Evolutionary conservation across 2,329 filamentous ascomycete species (phyloP).

Genomic region (Pseudogymnoascus sp.): DNA sequence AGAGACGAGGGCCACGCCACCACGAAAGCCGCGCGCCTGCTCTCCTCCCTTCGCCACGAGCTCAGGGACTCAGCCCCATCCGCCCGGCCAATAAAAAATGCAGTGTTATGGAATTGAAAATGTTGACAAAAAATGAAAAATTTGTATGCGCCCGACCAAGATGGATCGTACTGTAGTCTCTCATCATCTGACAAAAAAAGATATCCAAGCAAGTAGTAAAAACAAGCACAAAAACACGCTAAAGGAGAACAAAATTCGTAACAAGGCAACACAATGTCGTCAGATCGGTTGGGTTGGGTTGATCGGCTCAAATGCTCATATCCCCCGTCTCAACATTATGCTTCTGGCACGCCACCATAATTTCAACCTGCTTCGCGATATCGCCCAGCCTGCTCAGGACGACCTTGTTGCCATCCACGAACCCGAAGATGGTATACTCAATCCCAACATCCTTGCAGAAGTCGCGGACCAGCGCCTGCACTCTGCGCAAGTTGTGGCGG

Average conservation of each 20-base stretch:
- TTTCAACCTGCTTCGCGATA: conserved; percentile 50
- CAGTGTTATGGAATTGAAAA: not conserved
- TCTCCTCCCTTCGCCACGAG: not conserved
- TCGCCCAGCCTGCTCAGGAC: conserved; percentile 47
- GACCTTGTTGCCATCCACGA: conserved; percentile 53
- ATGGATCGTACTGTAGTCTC: conserved; percentile 3
- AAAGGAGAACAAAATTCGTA: conserved; percentile 4
- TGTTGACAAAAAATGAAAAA: not conserved
- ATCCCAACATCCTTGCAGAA: conserved; percentile 58
- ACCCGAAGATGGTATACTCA: conserved; percentile 52
- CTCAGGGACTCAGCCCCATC: not conserved
- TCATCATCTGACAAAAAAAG: not conserved
- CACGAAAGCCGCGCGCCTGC: too few relatives aligned
- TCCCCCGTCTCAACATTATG: conserved; percentile 36
- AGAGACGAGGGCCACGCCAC: not conserved
- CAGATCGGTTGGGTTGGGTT: not conserved
- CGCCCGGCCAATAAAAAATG: conserved; percentile 7
- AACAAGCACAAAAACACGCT: not conserved
- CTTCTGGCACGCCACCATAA: conserved; percentile 48
- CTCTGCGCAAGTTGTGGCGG: conserved; percentile 55
- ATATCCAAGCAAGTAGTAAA: not conserved
- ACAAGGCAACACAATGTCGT: not conserved
- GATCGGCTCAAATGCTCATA: not conserved
- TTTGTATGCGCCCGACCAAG: not conserved
- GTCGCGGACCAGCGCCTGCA: conserved; percentile 50